Conservation (phyloP, 768 basidiomycete genomes). For the Pisolithus marmoratus region DNA sequence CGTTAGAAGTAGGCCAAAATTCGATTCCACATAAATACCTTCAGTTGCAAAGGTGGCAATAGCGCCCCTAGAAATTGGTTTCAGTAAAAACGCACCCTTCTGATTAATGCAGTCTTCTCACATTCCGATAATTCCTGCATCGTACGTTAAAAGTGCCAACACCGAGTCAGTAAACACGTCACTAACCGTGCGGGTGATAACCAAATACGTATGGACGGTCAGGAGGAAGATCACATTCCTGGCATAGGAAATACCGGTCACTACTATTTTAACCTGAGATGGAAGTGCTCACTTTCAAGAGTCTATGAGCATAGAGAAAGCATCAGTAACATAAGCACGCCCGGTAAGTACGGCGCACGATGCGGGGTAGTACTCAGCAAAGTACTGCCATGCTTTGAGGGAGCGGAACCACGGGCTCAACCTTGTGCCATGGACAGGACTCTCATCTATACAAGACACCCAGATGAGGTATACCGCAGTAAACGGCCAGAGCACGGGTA, state of each 20-base stretch:
- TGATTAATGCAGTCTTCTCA: conserved; percentile 34
- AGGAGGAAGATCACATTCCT: conserved; percentile 85
- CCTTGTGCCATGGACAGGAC: conserved; percentile 68
- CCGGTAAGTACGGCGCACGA: conserved; percentile 54
- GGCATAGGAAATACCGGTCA: background rate
- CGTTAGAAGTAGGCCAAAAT: background rate
- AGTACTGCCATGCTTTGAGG: conserved; percentile 75
- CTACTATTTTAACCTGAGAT: background rate
- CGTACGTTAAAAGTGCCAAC: conserved; percentile 1
- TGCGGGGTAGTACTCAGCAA: conserved; percentile 88
- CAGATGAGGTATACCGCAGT: conserved; percentile 74
- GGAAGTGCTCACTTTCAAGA: conserved; percentile 31
- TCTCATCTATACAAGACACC: conserved; percentile 68
- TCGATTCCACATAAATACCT: conserved; percentile 38
- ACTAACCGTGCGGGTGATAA: conserved; percentile 92
- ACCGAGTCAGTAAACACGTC: background rate
- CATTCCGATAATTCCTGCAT: conserved; percentile 93
- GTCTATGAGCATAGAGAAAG: background rate
- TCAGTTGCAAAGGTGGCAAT: conserved; percentile 96
- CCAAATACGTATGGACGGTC: conserved; percentile 96
- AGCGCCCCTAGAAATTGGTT: conserved; percentile 60
- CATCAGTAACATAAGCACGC: background rate
- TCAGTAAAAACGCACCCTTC: background rate
- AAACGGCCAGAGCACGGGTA: conserved; percentile 85
- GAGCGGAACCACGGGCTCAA: conserved; percentile 71